Percentiles rank a stretch among this genome's conserved stretches.
Conservation (phyloP, 768 basidiomycete genomes). For the Hericium erinaceus region DNA sequence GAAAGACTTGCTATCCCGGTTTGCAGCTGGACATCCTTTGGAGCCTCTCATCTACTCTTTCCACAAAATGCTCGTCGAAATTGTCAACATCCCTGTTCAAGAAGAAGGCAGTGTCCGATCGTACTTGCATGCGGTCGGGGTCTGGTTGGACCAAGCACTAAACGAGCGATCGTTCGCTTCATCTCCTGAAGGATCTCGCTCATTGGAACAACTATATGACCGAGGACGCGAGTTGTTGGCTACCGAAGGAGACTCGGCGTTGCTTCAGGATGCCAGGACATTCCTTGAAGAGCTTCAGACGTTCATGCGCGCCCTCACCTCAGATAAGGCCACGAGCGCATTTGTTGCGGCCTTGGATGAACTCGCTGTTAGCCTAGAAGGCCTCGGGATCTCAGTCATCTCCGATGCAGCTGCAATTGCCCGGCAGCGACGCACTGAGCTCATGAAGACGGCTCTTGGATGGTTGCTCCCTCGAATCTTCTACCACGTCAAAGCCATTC, state of each 20-base stretch:
- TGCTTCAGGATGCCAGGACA: slow-evolving; percentile 7
- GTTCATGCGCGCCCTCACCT: slow-evolving; percentile 9
- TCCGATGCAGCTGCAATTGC: slow-evolving; percentile 1
- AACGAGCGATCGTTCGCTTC: slow-evolving; percentile 9
- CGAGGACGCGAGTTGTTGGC: slow-evolving; percentile 8
- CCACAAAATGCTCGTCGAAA: background rate
- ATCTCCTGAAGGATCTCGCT: slow-evolving; percentile 7
- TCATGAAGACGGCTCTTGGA: slow-evolving; percentile 7
- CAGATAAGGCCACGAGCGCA: slow-evolving; percentile 13
- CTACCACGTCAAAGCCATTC: slow-evolving; percentile 14
- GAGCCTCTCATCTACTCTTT: slow-evolving; percentile 2
- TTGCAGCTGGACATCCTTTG: slow-evolving; percentile 6
- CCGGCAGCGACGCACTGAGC: slow-evolving; percentile 4
- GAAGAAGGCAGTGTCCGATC: background rate
- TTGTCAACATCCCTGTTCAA: background rate
- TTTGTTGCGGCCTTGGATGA: slow-evolving; percentile 11
- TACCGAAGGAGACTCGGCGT: background rate
- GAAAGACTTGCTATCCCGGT: slow-evolving; percentile 7
- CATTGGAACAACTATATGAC: slow-evolving; percentile 13
- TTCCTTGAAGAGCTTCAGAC: slow-evolving; percentile 12
- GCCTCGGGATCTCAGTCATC: background rate
- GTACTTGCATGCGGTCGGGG: slow-evolving; percentile 8
- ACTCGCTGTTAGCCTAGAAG: background rate
- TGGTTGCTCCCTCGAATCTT: slow-evolving; percentile 21
- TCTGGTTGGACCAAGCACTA: slow-evolving; percentile 16